Conservation (phyloP, 106 monocot species). For the Amphibolis antarctica region DNA sequence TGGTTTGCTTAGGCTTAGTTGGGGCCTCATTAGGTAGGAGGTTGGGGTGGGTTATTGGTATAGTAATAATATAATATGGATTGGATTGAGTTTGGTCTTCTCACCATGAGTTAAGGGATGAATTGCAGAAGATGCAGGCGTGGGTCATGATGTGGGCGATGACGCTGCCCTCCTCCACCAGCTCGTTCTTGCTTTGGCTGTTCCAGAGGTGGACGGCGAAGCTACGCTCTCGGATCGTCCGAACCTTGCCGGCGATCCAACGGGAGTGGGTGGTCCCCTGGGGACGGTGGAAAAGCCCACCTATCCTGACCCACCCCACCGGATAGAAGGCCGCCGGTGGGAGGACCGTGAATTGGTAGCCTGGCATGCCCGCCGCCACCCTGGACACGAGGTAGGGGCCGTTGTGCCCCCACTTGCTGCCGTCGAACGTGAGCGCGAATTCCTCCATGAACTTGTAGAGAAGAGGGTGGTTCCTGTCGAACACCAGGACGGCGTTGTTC, state of each 20-base stretch:
- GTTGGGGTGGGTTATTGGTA: too few relatives aligned
- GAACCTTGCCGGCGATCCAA: constrained; percentile 35
- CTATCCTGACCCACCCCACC: constrained; percentile 45
- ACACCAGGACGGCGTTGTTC: constrained; percentile 85
- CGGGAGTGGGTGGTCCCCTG: constrained; percentile 11
- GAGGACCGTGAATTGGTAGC: constrained; percentile 31
- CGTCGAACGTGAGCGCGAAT: constrained; percentile 59
- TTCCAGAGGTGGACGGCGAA: constrained; percentile 81
- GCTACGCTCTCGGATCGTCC: constrained; percentile 28
- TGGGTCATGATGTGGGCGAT: constrained; percentile 32
- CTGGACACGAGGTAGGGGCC: constrained; percentile 78
- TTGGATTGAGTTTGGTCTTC: too few relatives aligned
- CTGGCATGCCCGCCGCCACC: constrained; percentile 21
- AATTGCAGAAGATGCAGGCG: constrained; percentile 54
- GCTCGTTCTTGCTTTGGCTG: constrained; percentile 32
- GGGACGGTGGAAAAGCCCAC: constrained; percentile 32
- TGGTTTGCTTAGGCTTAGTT: too few relatives aligned
- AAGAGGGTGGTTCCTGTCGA: constrained; percentile 54
- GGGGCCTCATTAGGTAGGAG: too few relatives aligned
- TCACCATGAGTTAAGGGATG: too few relatives aligned
- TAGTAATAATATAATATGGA: too few relatives aligned
- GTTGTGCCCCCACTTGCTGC: constrained; percentile 82
- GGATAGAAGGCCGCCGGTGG: constrained; percentile 69
- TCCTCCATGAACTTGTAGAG: constrained; percentile 57
- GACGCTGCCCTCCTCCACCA: constrained; percentile 55